These are phyloP conservation scores for Coemansia sp. DNA, from an alignment of 371 early-diverging fungal species.

Conservation along the genomic window DNA sequence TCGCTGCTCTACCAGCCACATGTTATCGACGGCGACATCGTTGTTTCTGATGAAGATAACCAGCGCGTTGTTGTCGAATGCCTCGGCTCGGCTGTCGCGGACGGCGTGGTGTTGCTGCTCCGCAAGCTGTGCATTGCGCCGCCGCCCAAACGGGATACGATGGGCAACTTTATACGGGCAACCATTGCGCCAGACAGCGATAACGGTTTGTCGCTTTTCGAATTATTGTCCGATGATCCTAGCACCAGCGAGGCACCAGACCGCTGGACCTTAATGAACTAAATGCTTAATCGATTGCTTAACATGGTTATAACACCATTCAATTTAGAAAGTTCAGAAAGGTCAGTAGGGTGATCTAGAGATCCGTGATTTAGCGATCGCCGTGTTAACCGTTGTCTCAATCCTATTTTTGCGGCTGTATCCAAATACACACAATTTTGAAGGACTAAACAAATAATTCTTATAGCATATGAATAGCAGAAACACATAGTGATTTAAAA, in stretches of 20 bases:
- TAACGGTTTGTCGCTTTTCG: conserved; percentile 27
- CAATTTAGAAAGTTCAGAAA: too few relatives aligned
- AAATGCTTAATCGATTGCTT: not conserved
- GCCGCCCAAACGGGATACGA: conserved; percentile 14
- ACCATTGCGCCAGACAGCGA: conserved; percentile 15
- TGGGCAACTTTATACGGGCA: conserved; percentile 11
- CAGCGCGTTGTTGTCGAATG: conserved; percentile 33
- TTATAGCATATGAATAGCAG: too few relatives aligned
- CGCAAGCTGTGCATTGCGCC: conserved; percentile 13
- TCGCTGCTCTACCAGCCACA: conserved; percentile 28
- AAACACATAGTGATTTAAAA: too few relatives aligned
- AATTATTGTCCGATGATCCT: conserved; percentile 27
- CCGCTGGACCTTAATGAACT: conserved; percentile 11
- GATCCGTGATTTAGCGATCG: too few relatives aligned
- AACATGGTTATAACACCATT: not conserved
- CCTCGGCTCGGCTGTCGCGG: conserved; percentile 30
- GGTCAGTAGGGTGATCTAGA: too few relatives aligned
- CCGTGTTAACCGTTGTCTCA: too few relatives aligned
- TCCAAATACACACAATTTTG: too few relatives aligned
- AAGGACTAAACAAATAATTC: too few relatives aligned
- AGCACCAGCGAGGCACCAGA: conserved; percentile 28
- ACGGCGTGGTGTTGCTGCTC: conserved; percentile 38
- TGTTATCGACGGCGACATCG: conserved; percentile 34
- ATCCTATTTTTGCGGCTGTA: too few relatives aligned
- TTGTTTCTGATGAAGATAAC: conserved; percentile 21